phyloP scores from a whole-genome alignment of 148 eudicot species.

The Suaeda aralocaspica region DNA sequence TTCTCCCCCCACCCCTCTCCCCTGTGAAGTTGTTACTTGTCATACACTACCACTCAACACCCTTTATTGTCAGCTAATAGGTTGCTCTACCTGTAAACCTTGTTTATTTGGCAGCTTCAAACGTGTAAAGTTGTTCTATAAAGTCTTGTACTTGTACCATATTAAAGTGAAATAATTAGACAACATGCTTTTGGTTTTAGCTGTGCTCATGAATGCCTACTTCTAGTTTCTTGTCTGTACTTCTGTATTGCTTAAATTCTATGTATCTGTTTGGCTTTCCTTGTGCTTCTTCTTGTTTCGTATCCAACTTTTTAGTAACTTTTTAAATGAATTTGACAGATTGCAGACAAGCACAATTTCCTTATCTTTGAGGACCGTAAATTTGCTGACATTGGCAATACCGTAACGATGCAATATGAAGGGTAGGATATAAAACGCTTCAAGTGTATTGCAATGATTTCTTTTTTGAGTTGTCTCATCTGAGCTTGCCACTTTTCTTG shows the following conservation, averaged over 20 bases:
- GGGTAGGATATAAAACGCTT: slow-evolving; percentile 43
- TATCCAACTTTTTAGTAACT: background rate
- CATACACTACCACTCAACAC: background rate
- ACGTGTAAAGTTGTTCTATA: background rate
- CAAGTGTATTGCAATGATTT: background rate
- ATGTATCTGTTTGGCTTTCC: background rate
- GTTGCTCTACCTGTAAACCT: background rate
- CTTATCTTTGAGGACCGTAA: slow-evolving; percentile 93
- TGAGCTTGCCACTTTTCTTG: slow-evolving; percentile 9
- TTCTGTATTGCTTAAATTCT: background rate
- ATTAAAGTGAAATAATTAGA: background rate
- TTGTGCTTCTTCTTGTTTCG: background rate
- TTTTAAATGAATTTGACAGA: slow-evolving; percentile 37
- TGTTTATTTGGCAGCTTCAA: background rate
- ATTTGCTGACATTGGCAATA: slow-evolving; percentile 98
- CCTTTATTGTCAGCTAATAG: background rate
- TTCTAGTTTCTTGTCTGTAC: background rate
- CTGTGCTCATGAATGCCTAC: background rate
- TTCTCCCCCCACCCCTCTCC: background rate
- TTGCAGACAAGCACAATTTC: slow-evolving; percentile 92
- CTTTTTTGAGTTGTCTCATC: background rate
- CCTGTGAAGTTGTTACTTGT: too few relatives aligned
- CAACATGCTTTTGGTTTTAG: slow-evolving; percentile 1
- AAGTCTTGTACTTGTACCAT: background rate
- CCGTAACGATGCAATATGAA: slow-evolving; percentile 94